These are phyloP conservation scores for Penicillium janthinellum DNA, from an alignment of 2,329 filamentous ascomycete genomes.

Conservation along the genomic window DNA sequence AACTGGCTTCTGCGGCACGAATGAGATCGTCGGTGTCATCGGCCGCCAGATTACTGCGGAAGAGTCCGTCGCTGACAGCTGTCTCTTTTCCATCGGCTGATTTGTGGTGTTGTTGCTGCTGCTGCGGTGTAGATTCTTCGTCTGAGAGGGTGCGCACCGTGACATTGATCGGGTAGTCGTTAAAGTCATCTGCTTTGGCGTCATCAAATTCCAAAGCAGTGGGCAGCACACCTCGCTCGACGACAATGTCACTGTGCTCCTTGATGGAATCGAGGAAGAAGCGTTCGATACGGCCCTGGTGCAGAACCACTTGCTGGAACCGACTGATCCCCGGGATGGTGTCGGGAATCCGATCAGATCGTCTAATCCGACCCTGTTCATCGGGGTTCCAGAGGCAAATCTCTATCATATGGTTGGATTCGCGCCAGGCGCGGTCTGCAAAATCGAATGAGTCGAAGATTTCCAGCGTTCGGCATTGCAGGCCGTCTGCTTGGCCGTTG, in stretches of 20 bases:
- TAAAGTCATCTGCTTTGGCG: constrained; percentile 48
- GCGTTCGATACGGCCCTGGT: constrained; percentile 70
- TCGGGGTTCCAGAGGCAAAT: constrained; percentile 45
- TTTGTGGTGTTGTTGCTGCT: constrained; percentile 30
- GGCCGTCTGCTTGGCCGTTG: constrained; percentile 54
- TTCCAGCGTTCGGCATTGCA: constrained; percentile 68
- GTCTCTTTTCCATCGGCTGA: constrained; percentile 31
- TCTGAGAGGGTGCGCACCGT: constrained; percentile 60
- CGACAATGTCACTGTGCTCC: constrained; percentile 54
- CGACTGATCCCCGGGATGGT: constrained; percentile 62
- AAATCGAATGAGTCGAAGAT: constrained; percentile 75
- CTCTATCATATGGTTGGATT: constrained; percentile 32
- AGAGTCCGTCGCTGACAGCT: constrained; percentile 56
- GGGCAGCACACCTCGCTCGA: constrained; percentile 64
- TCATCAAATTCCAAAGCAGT: constrained; percentile 58
- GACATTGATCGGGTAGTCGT: constrained; percentile 63
- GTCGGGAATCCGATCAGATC: constrained; percentile 65
- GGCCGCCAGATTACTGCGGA: constrained; percentile 60
- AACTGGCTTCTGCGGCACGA: not conserved
- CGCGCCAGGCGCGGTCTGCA: constrained; percentile 59
- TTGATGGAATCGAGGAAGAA: constrained; percentile 66
- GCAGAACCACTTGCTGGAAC: constrained; percentile 66
- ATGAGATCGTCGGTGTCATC: constrained; percentile 61
- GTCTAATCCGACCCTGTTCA: constrained; percentile 56
- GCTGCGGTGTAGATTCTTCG: constrained; percentile 50